Evolutionary conservation across 2,329 filamentous ascomycete genomes (phyloP), one percentile per base, ranked within the genome.

Genomic region (Dothideomycetes sp.): DNA sequence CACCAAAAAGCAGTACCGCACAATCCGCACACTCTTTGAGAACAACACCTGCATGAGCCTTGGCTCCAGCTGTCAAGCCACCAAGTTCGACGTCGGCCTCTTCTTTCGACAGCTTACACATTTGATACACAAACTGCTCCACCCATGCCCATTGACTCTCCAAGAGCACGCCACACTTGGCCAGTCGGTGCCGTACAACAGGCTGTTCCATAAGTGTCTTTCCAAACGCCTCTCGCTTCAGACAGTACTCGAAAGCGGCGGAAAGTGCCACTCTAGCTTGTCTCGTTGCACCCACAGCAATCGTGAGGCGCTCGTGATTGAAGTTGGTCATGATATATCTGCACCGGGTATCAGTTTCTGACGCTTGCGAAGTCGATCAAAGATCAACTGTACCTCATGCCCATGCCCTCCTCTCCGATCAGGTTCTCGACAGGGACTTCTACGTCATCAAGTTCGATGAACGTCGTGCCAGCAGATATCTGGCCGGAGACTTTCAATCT

Each of bases 371-470:
- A 5, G 9, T 15, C n/a, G 10, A 11, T 29, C 9, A 17, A 15
- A 15, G 10, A n/a, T 31, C 44, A 84, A 52, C 82, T 73, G 52
- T 83, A 82, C 43, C 66, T 70, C 80, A 87, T 85, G 4, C 82
- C 82, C 51, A 72, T 63, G 9, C 80, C 81, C 56, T 86, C 81
- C 15, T 66, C 49, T 3, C 81, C 82, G 42, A 87, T 75, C 5
- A 86, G 59, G 53, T 86, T 85, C 51, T 73, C 72, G 0, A 76
- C 70, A 0, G 81, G 81, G 1, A 87, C 81, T 42, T 75, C 70
- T 15, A 86, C 82, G 38, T 86, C 79, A 50, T 85, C 81, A 1
- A 87, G 67, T 53, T 84, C 79, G 49, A 87, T 85, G 57, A 75
- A 86, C 0, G 82, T 84, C 1, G 81, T 86, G 2, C 81, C 82